Evolutionary conservation across 2,329 filamentous ascomycete species (phyloP).

Genomic region (Talaromyces piceae): DNA sequence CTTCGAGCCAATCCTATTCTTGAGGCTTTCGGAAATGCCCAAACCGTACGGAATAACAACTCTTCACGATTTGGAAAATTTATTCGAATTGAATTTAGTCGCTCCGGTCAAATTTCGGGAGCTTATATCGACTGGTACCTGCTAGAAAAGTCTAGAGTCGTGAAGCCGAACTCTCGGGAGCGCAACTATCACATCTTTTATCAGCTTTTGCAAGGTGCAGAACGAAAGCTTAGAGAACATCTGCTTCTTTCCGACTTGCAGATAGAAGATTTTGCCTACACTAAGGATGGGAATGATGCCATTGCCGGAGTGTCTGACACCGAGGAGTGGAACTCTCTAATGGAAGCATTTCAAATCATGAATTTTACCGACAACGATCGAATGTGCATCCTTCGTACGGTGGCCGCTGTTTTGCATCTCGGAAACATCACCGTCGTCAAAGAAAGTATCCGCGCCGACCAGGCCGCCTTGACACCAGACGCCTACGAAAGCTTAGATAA

Average conservation of each 20-base stretch:
- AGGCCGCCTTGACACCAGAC: conserved; percentile 73
- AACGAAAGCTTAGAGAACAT: conserved; percentile 62
- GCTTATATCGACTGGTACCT: conserved; percentile 99
- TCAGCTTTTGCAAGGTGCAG: conserved; percentile 81
- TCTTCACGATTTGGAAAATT: conserved; percentile 98
- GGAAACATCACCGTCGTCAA: conserved; percentile 87
- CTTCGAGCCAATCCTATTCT: conserved; percentile 92
- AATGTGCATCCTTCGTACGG: conserved; percentile 69
- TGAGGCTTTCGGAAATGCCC: conserved; percentile 95
- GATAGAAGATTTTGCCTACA: conserved; percentile 86
- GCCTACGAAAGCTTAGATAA: conserved; percentile 66
- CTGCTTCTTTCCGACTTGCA: conserved; percentile 68
- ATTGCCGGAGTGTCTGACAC: conserved; percentile 84
- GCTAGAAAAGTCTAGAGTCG: conserved; percentile 94
- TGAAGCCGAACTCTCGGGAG: conserved; percentile 77
- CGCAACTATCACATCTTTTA: conserved; percentile 98
- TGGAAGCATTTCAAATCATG: conserved; percentile 94
- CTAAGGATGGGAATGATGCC: conserved; percentile 79
- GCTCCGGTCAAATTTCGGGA: conserved; percentile 81
- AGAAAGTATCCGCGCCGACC: conserved; percentile 83
- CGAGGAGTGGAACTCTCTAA: conserved; percentile 80
- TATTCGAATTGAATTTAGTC: conserved; percentile 90
- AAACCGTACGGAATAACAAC: conserved; percentile 96
- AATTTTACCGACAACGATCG: conserved; percentile 84
- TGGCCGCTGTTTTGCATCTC: conserved; percentile 86